phyloP scores from a whole-genome alignment of 768 basidiomycete genomes.

The Neoboletus brunneissimus region DNA sequence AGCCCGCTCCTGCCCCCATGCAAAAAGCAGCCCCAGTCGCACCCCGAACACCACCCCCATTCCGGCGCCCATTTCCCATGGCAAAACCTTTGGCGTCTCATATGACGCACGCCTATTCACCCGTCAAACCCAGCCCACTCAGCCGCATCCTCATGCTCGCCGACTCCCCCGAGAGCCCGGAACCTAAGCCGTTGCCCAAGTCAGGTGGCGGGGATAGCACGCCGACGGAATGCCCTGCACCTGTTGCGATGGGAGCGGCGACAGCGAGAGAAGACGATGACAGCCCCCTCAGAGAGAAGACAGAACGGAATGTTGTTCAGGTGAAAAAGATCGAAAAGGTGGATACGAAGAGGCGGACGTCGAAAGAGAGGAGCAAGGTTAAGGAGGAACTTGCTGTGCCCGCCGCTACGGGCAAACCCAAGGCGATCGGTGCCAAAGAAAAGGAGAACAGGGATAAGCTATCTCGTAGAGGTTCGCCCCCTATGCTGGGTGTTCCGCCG shows the following conservation, averaged over 20 bases:
- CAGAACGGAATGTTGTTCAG: slow-evolving; percentile 30
- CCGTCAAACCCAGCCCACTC: slow-evolving; percentile 74
- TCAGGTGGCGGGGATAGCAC: slow-evolving; percentile 22
- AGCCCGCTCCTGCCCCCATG: slow-evolving; percentile 14
- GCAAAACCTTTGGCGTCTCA: slow-evolving; percentile 67
- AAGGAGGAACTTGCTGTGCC: slow-evolving; percentile 24
- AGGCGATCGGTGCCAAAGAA: slow-evolving; percentile 28
- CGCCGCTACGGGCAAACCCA: slow-evolving; percentile 26
- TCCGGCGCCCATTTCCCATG: slow-evolving; percentile 55
- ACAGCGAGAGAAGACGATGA: slow-evolving; percentile 44
- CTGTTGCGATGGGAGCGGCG: slow-evolving; percentile 3
- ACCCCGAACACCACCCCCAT: slow-evolving; percentile 24
- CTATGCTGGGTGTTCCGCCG: slow-evolving; percentile 20
- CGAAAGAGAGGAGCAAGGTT: slow-evolving; percentile 42
- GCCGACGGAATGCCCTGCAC: slow-evolving; percentile 23
- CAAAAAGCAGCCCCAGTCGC: slow-evolving; percentile 3
- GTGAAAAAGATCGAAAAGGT: slow-evolving; percentile 10
- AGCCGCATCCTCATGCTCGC: slow-evolving; percentile 75
- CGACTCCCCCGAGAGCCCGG: slow-evolving; percentile 51
- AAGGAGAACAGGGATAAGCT: slow-evolving; percentile 40
- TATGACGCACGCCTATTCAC: slow-evolving; percentile 82
- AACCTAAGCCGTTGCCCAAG: slow-evolving; percentile 6
- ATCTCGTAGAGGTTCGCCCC: slow-evolving; percentile 24
- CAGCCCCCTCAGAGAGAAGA: slow-evolving; percentile 52
- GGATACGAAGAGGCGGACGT: slow-evolving; percentile 29